phyloP scores from a whole-genome alignment of 1,284 basidiomycete species.

The Apiotrichum veenhuisii region DNA sequence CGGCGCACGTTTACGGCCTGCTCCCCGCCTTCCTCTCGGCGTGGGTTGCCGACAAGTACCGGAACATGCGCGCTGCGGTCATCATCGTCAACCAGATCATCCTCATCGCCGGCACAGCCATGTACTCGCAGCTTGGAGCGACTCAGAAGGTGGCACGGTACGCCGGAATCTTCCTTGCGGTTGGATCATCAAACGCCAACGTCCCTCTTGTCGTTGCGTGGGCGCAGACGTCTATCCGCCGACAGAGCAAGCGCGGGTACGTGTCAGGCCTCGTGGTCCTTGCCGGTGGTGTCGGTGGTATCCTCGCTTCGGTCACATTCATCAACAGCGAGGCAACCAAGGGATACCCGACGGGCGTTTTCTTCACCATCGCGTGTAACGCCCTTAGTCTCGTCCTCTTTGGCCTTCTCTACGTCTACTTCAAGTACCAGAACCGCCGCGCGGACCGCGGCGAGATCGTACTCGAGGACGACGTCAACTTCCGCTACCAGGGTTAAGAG shows the following conservation, averaged over 20 bases:
- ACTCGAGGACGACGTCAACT: constrained; percentile 8
- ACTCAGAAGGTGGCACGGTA: constrained; percentile 10
- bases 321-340: constrained; percentile 6
- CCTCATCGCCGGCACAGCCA: constrained; percentile 15
- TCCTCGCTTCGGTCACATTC: constrained; percentile 1
- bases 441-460: constrained; percentile 9
- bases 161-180: constrained; percentile 23
- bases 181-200: constrained; percentile 41
- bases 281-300: constrained; percentile 15
- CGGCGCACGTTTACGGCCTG: constrained; percentile 46
- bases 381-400: not conserved
- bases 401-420: constrained; percentile 4
- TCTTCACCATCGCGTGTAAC: constrained; percentile 6
- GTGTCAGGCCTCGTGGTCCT: constrained; percentile 13
- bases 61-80: constrained; percentile 3
- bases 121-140: constrained; percentile 13
- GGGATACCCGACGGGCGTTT: constrained; percentile 16
- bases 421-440: constrained; percentile 11
- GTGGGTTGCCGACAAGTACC: constrained; percentile 30
- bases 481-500: constrained; percentile 16
- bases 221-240: constrained; percentile 49
- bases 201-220: constrained; percentile 41
- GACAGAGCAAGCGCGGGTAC: constrained; percentile 46
- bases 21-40: constrained; percentile 43
- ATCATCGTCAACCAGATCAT: constrained; percentile 10